Conservation (phyloP, 169 alveolate species). For the Plasmodium gaboni region DNA sequence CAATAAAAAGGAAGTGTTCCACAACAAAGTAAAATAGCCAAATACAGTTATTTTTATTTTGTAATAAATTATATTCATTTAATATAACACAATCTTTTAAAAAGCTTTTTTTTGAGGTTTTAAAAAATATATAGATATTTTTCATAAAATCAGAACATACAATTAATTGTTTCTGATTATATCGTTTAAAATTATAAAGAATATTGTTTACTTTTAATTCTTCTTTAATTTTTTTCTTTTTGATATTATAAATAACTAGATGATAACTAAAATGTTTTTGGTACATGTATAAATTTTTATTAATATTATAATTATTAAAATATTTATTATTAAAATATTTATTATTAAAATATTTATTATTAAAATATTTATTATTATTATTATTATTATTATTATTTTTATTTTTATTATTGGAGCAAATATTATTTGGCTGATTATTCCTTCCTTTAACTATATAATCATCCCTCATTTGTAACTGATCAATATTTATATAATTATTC, state of each 20-base stretch:
- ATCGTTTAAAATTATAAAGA: constrained; percentile 22
- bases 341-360: background rate
- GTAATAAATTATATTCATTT: constrained; percentile 17
- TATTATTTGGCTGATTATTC: background rate
- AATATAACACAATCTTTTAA: constrained; percentile 4
- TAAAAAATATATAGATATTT: constrained; percentile 62
- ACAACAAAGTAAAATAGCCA: constrained; percentile 4
- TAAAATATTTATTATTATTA: background rate
- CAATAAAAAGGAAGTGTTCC: constrained; percentile 23
- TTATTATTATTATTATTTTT: background rate
- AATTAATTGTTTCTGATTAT: constrained; percentile 9
- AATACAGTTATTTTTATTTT: background rate
- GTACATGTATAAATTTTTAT: background rate
- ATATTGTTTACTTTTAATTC: constrained; percentile 28
- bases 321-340: too few relatives aligned
- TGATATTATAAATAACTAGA: constrained; percentile 27
- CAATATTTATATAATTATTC: too few relatives aligned
- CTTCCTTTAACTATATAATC: background rate
- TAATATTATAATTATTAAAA: constrained; percentile 1
- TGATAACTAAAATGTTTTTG: constrained; percentile 15
- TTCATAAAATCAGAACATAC: constrained; percentile 40
- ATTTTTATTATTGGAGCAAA: background rate
- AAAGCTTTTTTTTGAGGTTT: background rate
- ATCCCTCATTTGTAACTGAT: background rate
- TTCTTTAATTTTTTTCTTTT: constrained; percentile 38